Percentiles rank a stretch among this genome's conserved stretches.
phyloP scores from a whole-genome alignment of 768 basidiomycete species.

The Hypsizygus marmoreus region DNA sequence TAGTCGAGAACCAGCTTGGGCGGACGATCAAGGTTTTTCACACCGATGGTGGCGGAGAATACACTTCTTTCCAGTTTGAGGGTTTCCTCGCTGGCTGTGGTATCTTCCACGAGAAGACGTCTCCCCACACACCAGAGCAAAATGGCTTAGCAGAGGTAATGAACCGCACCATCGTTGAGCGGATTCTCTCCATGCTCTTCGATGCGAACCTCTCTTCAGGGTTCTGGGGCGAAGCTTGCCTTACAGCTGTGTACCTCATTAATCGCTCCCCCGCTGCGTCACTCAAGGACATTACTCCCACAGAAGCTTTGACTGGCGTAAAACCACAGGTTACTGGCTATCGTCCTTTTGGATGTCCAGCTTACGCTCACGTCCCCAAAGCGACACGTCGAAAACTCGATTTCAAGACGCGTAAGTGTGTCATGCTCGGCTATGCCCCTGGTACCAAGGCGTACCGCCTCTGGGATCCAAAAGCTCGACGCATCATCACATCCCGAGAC shows the following conservation, averaged over 20 bases:
- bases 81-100: too few relatives aligned
- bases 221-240: conserved; percentile 34
- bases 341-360: conserved; percentile 26
- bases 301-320: conserved; percentile 16
- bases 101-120: too few relatives aligned
- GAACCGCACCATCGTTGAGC: conserved; percentile 33
- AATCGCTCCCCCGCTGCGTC: conserved; percentile 27
- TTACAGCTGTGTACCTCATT: conserved; percentile 26
- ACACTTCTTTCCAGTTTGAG: too few relatives aligned
- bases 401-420: neutral
- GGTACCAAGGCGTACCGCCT: too few relatives aligned
- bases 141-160: conserved; percentile 42
- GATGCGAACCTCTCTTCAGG: conserved; percentile 22
- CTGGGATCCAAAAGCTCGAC: too few relatives aligned
- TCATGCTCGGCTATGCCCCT: neutral
- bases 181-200: conserved; percentile 34
- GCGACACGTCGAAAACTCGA: neutral
- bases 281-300: conserved; percentile 23
- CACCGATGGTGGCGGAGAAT: too few relatives aligned
- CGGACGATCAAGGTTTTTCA: conserved; percentile 36
- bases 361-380: conserved; percentile 19
- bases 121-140: conserved; percentile 37
- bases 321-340: conserved; percentile 24
- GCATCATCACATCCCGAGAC: too few relatives aligned
- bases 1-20: too few relatives aligned